Evolutionary conservation across 441 rosid species (phyloP).

Genomic region (Heliophila coronopifolia): DNA sequence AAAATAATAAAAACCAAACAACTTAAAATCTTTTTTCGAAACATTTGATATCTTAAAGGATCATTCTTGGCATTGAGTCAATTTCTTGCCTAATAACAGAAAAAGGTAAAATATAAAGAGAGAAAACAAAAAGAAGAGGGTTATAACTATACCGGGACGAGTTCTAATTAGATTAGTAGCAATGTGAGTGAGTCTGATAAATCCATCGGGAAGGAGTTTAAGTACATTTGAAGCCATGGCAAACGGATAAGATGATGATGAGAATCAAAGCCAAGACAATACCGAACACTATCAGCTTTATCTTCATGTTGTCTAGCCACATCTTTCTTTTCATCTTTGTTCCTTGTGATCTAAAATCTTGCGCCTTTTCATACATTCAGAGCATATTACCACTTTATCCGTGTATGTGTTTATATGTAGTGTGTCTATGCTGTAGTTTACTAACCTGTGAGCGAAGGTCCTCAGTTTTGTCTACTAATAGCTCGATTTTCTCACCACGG

Average conservation of each 20-base stretch:
- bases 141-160: too few relatives aligned
- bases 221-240: constrained; percentile 55
- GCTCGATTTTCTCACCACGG: constrained; percentile 66
- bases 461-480: constrained; percentile 63
- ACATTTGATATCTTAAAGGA: too few relatives aligned
- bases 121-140: too few relatives aligned
- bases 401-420: neutral
- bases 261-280: constrained; percentile 58
- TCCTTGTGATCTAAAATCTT: constrained; percentile 56
- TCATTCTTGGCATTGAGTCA: too few relatives aligned
- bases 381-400: too few relatives aligned
- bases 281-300: constrained; percentile 55
- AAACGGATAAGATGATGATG: constrained; percentile 54
- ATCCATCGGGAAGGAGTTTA: too few relatives aligned
- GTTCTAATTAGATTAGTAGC: too few relatives aligned
- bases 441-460: constrained; percentile 61
- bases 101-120: too few relatives aligned
- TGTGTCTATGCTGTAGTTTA: neutral
- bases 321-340: constrained; percentile 57
- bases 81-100: too few relatives aligned
- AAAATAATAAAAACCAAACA: too few relatives aligned
- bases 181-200: too few relatives aligned
- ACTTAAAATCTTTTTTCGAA: too few relatives aligned
- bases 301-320: constrained; percentile 80
- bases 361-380: constrained; percentile 18